Evolutionary conservation across 2,329 filamentous ascomycete genomes (phyloP), one percentile per base, ranked within the genome.

Genomic region (Fusarium euwallaceae): DNA sequence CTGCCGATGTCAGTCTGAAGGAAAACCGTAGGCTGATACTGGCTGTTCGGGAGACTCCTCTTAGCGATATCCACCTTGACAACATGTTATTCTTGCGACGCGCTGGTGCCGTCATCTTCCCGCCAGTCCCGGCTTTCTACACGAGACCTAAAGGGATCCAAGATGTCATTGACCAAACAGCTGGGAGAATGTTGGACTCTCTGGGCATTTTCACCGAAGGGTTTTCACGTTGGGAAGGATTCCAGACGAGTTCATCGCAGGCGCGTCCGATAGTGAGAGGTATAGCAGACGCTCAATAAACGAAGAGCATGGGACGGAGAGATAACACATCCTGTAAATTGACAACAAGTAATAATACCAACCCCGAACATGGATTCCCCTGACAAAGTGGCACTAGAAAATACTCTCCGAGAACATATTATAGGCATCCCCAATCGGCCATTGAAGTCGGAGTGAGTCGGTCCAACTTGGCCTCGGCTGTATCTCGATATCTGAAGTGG

Each of bases 371-470:
- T 32, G 4, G 17, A 32, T 29, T 17, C 17, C 14, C 29, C 27
- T 29, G 27, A 27, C 14, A 27, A 12, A 55, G 16, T n/a, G 24
- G 17, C 12, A 10, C 61, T 72, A 64, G 56, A 71, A 72, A 1
- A 72, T 75, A n/a, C 43, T 60, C 51, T 73, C 70, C 2, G 70
- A 67, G 45, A 73, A 73, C 70, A 73, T 73, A 34, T 73, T 70
- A 16, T 70, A 67, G 3, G 70, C 66, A 32, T 73, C 70, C 1
- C 70, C 70, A 5, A 73, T 61, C 2, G 70, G 70, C 70, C 70
- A 73, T 27, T 73, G 70, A 6, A 73, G 48, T 2, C 66, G 41
- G 11, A 73, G 22, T 12, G 70, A 66, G 27, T 73, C 70, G 27
- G 70, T 71, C 70, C 70, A 73, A 4, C 56, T 66, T 22, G 72